Percentiles rank a stretch among this genome's conserved stretches.
These are phyloP conservation scores for Leccinum ochraceum DNA, from an alignment of 768 basidiomycete genomes.

Conservation along the genomic window DNA sequence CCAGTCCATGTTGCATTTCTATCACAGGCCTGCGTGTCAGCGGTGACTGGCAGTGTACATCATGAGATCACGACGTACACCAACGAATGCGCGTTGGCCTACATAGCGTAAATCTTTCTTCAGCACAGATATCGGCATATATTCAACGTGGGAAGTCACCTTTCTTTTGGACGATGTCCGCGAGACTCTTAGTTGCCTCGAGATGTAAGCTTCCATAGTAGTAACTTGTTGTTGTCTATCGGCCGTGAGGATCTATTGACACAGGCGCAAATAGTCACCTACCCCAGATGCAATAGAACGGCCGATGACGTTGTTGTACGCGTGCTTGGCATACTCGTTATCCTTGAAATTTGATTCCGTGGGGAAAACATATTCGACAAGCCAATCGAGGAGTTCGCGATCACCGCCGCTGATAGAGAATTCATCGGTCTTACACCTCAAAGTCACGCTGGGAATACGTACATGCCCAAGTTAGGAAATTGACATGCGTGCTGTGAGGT, in stretches of 20 bases:
- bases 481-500: slow-evolving; percentile 35
- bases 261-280: slow-evolving; percentile 27
- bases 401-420: slow-evolving; percentile 62
- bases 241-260: slow-evolving; percentile 4
- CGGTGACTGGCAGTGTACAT: neutral
- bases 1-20: slow-evolving; percentile 45
- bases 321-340: slow-evolving; percentile 58
- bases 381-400: slow-evolving; percentile 85
- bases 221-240: slow-evolving; percentile 83
- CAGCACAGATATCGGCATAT: slow-evolving; percentile 2
- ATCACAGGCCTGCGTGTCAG: slow-evolving; percentile 15
- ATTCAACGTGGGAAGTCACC: slow-evolving; percentile 39
- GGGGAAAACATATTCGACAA: slow-evolving; percentile 79
- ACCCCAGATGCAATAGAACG: slow-evolving; percentile 74
- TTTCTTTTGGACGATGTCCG: slow-evolving; percentile 59
- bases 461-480: slow-evolving; percentile 41
- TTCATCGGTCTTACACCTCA: neutral
- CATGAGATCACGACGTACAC: slow-evolving; percentile 46
- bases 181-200: slow-evolving; percentile 75
- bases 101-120: neutral
- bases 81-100: slow-evolving; percentile 84
- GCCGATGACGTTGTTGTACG: slow-evolving; percentile 69
- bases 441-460: slow-evolving; percentile 1
- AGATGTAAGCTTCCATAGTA: slow-evolving; percentile 85
- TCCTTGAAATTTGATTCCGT: slow-evolving; percentile 76